Conservation (phyloP, 176 grass and related monocot species). For the Musa acuminata region DNA sequence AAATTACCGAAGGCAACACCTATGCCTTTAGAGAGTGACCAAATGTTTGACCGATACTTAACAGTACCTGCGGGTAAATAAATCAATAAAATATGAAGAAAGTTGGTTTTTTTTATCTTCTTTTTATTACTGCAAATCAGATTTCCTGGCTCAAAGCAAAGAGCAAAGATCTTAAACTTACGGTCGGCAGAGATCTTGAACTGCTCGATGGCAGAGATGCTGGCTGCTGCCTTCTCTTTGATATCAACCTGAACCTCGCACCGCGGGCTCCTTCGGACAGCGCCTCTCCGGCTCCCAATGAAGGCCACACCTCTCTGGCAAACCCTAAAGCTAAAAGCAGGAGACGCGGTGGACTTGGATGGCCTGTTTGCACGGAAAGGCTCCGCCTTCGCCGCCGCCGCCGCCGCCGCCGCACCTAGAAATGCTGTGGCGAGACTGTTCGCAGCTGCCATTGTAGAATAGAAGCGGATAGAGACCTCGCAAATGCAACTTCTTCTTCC, state of each 20-base stretch:
- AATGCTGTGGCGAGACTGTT: not conserved
- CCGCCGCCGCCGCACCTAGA: not conserved
- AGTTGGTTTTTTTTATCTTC: too few relatives aligned
- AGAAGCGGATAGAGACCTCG: not conserved
- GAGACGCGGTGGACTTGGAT: not conserved
- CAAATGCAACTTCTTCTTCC: not conserved
- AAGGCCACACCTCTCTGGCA: not conserved
- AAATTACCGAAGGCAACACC: too few relatives aligned
- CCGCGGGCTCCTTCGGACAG: slow-evolving; percentile 25
- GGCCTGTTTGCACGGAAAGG: not conserved
- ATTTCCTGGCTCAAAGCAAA: not conserved
- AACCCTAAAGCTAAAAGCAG: not conserved
- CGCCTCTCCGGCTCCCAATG: slow-evolving; percentile 13
- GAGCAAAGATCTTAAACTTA: slow-evolving; percentile 30
- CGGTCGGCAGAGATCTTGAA: slow-evolving; percentile 96
- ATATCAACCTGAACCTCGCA: slow-evolving; percentile 61
- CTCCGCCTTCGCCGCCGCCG: not conserved
- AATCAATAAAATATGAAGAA: too few relatives aligned
- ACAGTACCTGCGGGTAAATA: too few relatives aligned
- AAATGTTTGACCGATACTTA: too few relatives aligned
- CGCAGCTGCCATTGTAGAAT: not conserved
- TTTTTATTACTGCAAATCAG: too few relatives aligned
- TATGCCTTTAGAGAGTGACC: too few relatives aligned
- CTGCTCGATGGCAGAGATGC: slow-evolving; percentile 75
- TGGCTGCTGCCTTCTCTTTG: slow-evolving; percentile 37